Evolutionary conservation across 1,284 basidiomycete species (phyloP).

Genomic region (Ustilago trichophora): DNA sequence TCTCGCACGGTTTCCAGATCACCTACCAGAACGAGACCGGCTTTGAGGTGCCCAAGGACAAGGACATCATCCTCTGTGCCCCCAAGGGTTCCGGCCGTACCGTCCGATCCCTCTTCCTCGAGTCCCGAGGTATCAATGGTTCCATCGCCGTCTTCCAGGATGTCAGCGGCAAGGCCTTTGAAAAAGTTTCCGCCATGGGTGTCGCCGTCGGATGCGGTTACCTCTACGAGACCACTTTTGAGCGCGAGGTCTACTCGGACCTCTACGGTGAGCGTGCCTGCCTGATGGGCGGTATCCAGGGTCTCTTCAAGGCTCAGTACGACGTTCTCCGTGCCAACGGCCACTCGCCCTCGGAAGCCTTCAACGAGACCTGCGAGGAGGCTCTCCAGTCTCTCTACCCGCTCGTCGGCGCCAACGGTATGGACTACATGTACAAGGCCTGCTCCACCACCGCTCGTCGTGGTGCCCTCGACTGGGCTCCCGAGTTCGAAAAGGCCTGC

Average conservation of each 20-base stretch:
- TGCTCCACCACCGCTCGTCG: slow-evolving; percentile 99
- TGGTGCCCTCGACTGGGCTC: slow-evolving; percentile 99
- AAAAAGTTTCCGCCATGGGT: slow-evolving; percentile 94
- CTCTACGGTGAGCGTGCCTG: slow-evolving; percentile 99
- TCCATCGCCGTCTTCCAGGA: slow-evolving; percentile 86
- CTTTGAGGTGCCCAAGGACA: slow-evolving; percentile 88
- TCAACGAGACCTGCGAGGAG: slow-evolving; percentile 98
- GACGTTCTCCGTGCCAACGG: slow-evolving; percentile 98
- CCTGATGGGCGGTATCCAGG: slow-evolving; percentile 99
- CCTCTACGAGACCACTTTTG: slow-evolving; percentile 97
- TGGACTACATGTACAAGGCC: slow-evolving; percentile 97
- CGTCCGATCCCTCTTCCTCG: slow-evolving; percentile 99
- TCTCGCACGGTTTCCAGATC: slow-evolving; percentile 99
- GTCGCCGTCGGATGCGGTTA: slow-evolving; percentile 96
- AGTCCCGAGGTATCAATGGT: slow-evolving; percentile 97
- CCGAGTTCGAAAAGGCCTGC: slow-evolving; percentile 93
- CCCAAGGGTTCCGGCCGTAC: slow-evolving; percentile 99
- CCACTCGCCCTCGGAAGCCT: slow-evolving; percentile 95
- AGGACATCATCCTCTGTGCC: slow-evolving; percentile 98
- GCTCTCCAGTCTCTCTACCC: slow-evolving; percentile 98
- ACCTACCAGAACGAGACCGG: slow-evolving; percentile 98
- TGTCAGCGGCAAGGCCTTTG: slow-evolving; percentile 95
- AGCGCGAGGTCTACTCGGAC: slow-evolving; percentile 99
- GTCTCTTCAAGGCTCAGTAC: slow-evolving; percentile 99
- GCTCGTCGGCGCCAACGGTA: slow-evolving; percentile 91